Percentiles rank a stretch among this genome's conserved stretches.
phyloP scores from a whole-genome alignment of 1,284 basidiomycete genomes.

The Coniferiporia weirii region DNA sequence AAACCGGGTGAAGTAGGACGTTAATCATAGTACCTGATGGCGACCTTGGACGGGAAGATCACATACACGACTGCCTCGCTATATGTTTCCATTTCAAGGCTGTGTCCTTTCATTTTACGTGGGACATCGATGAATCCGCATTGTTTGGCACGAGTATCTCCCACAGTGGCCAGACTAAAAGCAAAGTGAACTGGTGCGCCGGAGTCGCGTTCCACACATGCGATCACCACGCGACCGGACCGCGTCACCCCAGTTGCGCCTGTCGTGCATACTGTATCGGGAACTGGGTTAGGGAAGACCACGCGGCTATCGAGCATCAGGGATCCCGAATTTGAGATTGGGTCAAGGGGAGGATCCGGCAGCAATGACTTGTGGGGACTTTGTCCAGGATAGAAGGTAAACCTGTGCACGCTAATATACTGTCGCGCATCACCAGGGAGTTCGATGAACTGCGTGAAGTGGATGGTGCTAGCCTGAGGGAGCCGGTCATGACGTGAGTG shows the following conservation, averaged over 20 bases:
- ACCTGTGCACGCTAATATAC: not conserved
- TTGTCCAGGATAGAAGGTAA: not conserved
- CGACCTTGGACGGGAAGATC: not conserved
- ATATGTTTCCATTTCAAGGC: not conserved
- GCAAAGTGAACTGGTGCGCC: not conserved
- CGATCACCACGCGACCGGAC: not conserved
- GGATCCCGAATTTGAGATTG: not conserved
- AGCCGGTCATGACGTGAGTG: not conserved
- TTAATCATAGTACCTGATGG: not conserved
- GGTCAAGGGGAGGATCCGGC: not conserved
- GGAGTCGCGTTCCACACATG: not conserved
- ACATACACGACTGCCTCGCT: not conserved
- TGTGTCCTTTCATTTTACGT: not conserved
- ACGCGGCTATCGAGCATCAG: not conserved
- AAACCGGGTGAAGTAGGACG: too few species aligned
- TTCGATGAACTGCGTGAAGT: not conserved
- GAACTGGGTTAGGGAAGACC: not conserved
- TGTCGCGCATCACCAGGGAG: not conserved
- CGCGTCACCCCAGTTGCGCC: not conserved
- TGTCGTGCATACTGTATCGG: not conserved
- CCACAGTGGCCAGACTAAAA: not conserved
- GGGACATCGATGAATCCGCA: not conserved
- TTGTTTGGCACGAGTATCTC: not conserved
- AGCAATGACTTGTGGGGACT: not conserved
- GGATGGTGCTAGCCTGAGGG: not conserved